These are phyloP conservation scores for Gryganskiella cystojenkinii DNA, from an alignment of 192 early-diverging fungal species.

Conservation along the genomic window DNA sequence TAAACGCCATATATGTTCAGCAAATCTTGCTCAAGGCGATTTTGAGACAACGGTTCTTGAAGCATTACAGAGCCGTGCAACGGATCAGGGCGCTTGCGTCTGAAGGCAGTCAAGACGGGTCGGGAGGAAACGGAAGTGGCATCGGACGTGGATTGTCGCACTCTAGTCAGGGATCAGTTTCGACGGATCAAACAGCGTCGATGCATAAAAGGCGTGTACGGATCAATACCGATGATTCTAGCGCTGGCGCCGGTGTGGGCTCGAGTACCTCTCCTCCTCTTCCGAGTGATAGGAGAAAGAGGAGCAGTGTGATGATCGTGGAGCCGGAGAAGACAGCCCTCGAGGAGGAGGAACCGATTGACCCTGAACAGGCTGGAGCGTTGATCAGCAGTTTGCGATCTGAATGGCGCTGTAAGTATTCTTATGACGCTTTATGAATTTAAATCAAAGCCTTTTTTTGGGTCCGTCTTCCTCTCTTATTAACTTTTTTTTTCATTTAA, in stretches of 20 bases:
- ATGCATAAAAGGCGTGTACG: conserved; percentile 10
- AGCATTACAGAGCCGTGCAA: conserved; percentile 19
- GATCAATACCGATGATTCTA: conserved; percentile 7
- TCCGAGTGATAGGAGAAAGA: neutral
- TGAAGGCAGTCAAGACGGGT: neutral
- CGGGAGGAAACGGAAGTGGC: neutral
- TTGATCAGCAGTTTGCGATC: conserved; percentile 29
- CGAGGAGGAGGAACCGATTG: conserved; percentile 23
- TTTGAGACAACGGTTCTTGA: conserved; percentile 38
- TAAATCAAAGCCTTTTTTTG: neutral
- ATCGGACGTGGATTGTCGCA: conserved; percentile 1
- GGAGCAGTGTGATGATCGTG: neutral
- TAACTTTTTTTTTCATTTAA: neutral
- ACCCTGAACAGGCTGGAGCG: conserved; percentile 10
- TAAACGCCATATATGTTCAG: conserved; percentile 33
- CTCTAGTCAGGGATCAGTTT: neutral
- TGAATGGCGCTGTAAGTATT: conserved; percentile 45
- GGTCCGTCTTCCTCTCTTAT: too few species aligned
- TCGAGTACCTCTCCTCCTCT: neutral
- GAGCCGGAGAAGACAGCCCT: conserved; percentile 8
- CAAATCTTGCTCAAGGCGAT: conserved; percentile 29
- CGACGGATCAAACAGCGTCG: neutral
- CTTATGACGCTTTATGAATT: neutral
- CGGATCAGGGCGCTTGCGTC: conserved; percentile 8
- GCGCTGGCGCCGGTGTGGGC: neutral